Evolutionary conservation across 768 basidiomycete genomes (phyloP).

Genomic region (Calocera viscosa): DNA sequence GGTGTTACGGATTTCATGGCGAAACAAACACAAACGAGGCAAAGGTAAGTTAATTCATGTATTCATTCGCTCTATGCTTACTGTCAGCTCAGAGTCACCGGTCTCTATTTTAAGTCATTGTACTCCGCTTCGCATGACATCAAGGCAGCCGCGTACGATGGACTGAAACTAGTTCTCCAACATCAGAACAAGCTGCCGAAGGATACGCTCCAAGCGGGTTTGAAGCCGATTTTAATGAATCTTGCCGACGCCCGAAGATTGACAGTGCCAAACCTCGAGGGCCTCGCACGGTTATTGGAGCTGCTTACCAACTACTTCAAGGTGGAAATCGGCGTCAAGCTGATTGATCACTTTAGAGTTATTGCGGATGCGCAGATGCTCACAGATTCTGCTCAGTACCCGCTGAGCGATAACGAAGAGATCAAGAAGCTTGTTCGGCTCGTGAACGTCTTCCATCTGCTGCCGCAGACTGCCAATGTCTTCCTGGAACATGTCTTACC

Average conservation of each 20-base stretch:
- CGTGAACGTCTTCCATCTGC: slow-evolving; percentile 91
- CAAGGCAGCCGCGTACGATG: slow-evolving; percentile 90
- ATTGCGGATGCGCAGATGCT: slow-evolving; percentile 85
- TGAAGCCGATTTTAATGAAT: slow-evolving; percentile 95
- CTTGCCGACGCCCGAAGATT: slow-evolving; percentile 91
- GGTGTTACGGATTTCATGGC: slow-evolving; percentile 87
- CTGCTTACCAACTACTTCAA: slow-evolving; percentile 98
- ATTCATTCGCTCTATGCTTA: slow-evolving; percentile 4
- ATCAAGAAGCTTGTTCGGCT: slow-evolving; percentile 89
- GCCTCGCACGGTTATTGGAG: slow-evolving; percentile 83
- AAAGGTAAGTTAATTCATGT: slow-evolving; percentile 43
- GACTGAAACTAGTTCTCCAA: slow-evolving; percentile 73
- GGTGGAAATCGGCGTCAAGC: slow-evolving; percentile 95
- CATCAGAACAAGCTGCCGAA: slow-evolving; percentile 88
- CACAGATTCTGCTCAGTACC: slow-evolving; percentile 61
- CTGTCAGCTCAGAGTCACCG: slow-evolving; percentile 53
- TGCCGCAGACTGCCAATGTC: slow-evolving; percentile 84
- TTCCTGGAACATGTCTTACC: slow-evolving; percentile 83
- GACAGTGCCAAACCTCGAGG: slow-evolving; percentile 83
- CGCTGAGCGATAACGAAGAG: slow-evolving; percentile 75
- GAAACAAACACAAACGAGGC: slow-evolving; percentile 68
- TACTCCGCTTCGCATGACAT: slow-evolving; percentile 85
- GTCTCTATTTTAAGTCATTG: slow-evolving; percentile 95
- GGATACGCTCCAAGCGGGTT: slow-evolving; percentile 85
- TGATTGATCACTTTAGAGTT: slow-evolving; percentile 88